phyloP scores from a whole-genome alignment of 345 rosid genomes.

The Angophora floribunda region DNA sequence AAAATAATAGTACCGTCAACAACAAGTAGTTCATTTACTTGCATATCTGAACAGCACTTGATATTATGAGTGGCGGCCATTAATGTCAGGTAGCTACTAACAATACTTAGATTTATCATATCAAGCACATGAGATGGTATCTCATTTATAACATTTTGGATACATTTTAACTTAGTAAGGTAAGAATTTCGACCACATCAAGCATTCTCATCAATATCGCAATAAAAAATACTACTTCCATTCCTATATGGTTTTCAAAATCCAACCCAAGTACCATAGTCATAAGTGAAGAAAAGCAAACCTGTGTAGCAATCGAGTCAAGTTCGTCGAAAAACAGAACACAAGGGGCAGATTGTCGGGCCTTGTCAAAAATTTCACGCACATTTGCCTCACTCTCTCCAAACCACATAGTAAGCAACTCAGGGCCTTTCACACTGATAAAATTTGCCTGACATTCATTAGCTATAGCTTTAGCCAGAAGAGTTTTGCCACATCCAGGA shows the following conservation, averaged over 20 bases:
- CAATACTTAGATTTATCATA: background rate
- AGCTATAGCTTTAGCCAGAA: slow-evolving; percentile 91
- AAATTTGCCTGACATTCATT: slow-evolving; percentile 97
- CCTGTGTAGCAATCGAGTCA: slow-evolving; percentile 96
- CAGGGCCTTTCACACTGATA: slow-evolving; percentile 94
- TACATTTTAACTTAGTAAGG: background rate
- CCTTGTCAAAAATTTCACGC: slow-evolving; percentile 94
- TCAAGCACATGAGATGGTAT: background rate
- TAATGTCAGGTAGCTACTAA: background rate
- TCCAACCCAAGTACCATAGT: background rate
- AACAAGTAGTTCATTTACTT: background rate
- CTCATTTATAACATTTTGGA: background rate
- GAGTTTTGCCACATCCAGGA: slow-evolving; percentile 97
- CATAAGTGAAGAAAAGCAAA: background rate
- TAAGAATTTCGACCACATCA: background rate
- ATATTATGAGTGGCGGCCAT: background rate
- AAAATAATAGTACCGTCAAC: background rate
- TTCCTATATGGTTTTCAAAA: background rate
- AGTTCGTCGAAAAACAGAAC: slow-evolving; percentile 95
- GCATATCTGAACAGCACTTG: background rate
- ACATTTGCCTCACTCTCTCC: slow-evolving; percentile 98
- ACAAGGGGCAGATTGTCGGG: slow-evolving; percentile 94
- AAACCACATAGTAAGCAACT: slow-evolving; percentile 97
- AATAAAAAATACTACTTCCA: background rate
- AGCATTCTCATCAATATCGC: background rate